Evolutionary conservation across 768 basidiomycete species (phyloP), one percentile per base, ranked within the genome.

Genomic region (Mycena vitilis): DNA sequence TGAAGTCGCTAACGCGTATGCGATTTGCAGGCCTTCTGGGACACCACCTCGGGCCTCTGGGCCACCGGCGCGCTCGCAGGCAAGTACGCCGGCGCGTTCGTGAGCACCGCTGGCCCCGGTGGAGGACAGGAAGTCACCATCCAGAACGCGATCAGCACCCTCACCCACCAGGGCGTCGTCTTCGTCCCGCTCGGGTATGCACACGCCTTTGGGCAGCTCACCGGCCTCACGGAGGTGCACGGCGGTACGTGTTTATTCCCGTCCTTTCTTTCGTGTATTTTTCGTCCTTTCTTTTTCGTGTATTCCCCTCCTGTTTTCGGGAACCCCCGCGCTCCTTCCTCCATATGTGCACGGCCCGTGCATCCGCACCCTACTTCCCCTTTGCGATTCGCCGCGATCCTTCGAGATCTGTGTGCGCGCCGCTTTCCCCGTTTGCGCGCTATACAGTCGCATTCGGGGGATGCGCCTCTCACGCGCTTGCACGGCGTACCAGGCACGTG

Each of bases 91-190:
- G 85, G 89, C 16, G 80, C 89, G 48, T 95, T 95, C 81, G 87
- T 93, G 55, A 91, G 90, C 25, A 90, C 91, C 0, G 91, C 85
- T 1, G 81, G 84, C n/a, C 88, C 83, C 13, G 93, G 94, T 62
- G 93, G 94, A 66, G 95, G 95, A n/a, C 94, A 95, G 72, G 91
- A 91, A 73, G 67, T 82, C 5, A 92, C 91, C 5, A 83, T 81
- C 53, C 70, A 89, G 42, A 83, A 74, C 60, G 74, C 81, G 42
- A 74, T 93, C 75, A 86, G 86, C 60, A 87, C 90, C 49, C 74
- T 95, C 62, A 76, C 83, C 9, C 93, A 95, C 76, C 92, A 94
- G 65, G 93, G 92, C 22, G 86, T 92, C 36, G 79, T 86, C 75
- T 92, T 80, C 72, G 91, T 93, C 4, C 93, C 95, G 0, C 81